Percentiles rank a stretch among this genome's conserved stretches.
phyloP scores from a whole-genome alignment of 139 green algal species.

The Micromonas pusilla region DNA sequence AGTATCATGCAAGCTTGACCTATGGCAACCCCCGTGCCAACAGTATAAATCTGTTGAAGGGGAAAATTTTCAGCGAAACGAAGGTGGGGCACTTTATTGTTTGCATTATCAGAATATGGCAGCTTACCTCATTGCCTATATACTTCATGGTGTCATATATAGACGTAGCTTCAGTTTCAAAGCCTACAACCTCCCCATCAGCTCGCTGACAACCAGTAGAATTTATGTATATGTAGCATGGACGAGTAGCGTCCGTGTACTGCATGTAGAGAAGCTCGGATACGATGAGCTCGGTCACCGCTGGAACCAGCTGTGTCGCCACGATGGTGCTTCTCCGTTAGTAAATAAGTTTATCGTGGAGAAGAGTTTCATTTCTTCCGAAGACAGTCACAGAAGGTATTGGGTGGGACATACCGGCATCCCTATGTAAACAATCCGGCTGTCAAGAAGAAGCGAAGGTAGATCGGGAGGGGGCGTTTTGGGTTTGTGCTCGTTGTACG shows the following conservation, averaged over 20 bases:
- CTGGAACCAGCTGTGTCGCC: constrained; percentile 79
- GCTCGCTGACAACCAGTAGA: constrained; percentile 70
- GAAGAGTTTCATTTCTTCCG: constrained; percentile 16
- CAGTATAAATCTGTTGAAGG: constrained; percentile 35
- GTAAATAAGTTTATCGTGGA: too few relatives aligned
- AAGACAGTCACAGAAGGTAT: constrained; percentile 20
- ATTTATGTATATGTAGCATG: constrained; percentile 85
- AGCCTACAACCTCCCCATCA: constrained; percentile 77
- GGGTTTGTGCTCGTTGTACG: constrained; percentile 36
- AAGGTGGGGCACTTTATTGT: too few relatives aligned
- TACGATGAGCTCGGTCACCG: constrained; percentile 74
- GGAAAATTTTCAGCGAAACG: constrained; percentile 1
- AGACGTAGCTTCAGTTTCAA: constrained; percentile 76
- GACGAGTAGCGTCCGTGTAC: constrained; percentile 61
- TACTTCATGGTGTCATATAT: constrained; percentile 84
- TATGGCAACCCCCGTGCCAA: constrained; percentile 41
- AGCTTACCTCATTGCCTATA: constrained; percentile 56
- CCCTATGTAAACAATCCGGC: constrained; percentile 77
- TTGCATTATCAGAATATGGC: constrained; percentile 1
- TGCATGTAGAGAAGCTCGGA: constrained; percentile 82
- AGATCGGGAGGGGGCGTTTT: constrained; percentile 67
- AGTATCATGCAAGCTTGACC: constrained; percentile 80
- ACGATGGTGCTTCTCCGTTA: too few relatives aligned
- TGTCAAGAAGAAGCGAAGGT: constrained; percentile 76
- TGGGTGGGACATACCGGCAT: constrained; percentile 56